Percentiles rank a stretch among this genome's conserved stretches.
Conservation (phyloP, 208 protist genomes). For the Herpetomonas muscarum region DNA sequence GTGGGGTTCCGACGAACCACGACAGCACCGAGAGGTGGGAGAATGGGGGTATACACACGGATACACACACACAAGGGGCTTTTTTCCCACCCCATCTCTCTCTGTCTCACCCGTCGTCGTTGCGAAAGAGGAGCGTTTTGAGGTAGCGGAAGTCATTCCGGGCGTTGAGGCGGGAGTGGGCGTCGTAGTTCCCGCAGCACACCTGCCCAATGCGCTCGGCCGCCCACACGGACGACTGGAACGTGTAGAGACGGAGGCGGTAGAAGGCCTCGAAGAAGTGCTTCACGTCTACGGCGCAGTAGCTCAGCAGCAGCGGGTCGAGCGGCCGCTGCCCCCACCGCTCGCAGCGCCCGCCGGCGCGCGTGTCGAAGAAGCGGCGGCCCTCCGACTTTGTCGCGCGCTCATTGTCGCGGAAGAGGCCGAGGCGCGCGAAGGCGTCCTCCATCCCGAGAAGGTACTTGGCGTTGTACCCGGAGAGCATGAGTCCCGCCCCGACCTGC, state of each 20-base stretch:
- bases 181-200: conserved; percentile 14
- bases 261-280: conserved; percentile 51
- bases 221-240: conserved; percentile 17
- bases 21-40: no score
- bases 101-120: background rate
- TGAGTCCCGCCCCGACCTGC: conserved; percentile 37
- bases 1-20: no score
- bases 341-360: conserved; percentile 42
- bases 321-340: conserved; percentile 51
- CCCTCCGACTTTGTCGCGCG: conserved; percentile 33
- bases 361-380: conserved; percentile 37
- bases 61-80: no score
- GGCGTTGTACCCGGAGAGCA: conserved; percentile 14
- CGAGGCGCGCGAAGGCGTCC: conserved; percentile 27
- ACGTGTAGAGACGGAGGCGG: conserved; percentile 23
- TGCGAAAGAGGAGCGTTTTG: background rate
- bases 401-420: conserved; percentile 33
- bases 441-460: conserved; percentile 49
- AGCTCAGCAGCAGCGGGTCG: conserved; percentile 32
- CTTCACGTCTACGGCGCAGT: conserved; percentile 63
- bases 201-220: conserved; percentile 26
- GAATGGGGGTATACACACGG: no score
- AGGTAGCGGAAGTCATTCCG: background rate
- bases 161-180: conserved; percentile 28
- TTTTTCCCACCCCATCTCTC: no score